These are phyloP conservation scores for Larix kaempferi DNA, from an alignment of 75 land plant genomes.

Conservation along the genomic window DNA sequence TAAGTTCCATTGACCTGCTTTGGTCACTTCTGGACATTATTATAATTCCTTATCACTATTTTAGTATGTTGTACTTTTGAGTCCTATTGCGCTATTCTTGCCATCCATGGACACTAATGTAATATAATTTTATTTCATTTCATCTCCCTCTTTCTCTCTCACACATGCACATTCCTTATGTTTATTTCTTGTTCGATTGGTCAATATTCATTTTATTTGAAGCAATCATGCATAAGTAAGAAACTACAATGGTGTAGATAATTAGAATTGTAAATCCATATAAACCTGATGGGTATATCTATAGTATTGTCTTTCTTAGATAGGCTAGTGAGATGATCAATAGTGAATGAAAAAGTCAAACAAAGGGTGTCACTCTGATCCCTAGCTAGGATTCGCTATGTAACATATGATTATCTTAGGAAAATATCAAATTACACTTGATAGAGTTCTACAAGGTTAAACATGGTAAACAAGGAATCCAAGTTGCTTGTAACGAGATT, in stretches of 20 bases:
- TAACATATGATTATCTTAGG: not conserved
- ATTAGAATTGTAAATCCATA: not conserved
- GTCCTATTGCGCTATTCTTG: not conserved
- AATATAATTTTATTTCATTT: not conserved
- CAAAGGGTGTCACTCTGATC: not conserved
- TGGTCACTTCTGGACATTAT: no score
- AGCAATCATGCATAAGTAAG: not conserved
- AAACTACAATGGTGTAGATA: not conserved
- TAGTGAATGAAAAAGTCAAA: no score
- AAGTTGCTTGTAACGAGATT: not conserved
- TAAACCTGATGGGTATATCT: not conserved
- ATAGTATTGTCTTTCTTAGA: no score
- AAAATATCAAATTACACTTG: not conserved
- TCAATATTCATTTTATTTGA: no score
- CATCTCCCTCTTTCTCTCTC: not conserved
- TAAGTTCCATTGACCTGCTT: no score
- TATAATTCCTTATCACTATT: no score
- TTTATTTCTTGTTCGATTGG: not conserved
- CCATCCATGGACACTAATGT: not conserved
- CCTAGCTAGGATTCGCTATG: not conserved
- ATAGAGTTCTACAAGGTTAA: not conserved
- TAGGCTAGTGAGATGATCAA: no score
- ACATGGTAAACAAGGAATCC: not conserved
- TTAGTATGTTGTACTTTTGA: no score
- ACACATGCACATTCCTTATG: not conserved